These are phyloP conservation scores for Lipomyces starkeyi DNA, from an alignment of 805 yeast genomes.

Conservation along the genomic window DNA sequence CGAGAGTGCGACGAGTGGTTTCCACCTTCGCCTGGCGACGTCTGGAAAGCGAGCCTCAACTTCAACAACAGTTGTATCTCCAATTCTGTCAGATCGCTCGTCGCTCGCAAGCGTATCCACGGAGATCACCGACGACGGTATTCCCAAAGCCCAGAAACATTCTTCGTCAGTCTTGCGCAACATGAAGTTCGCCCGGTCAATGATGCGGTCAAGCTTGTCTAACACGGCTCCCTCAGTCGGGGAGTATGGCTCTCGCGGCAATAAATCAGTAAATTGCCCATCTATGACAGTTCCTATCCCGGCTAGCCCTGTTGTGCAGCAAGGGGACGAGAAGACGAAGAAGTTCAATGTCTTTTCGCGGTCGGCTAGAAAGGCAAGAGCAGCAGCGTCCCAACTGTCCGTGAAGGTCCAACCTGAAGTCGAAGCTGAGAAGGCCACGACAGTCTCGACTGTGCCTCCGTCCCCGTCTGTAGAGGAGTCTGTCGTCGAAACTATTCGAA, in stretches of 20 bases:
- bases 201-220: constrained; percentile 1
- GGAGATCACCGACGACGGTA: constrained; percentile 13
- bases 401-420: not conserved
- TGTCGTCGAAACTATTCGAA: not conserved
- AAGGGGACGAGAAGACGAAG: not conserved
- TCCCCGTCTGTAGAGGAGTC: constrained; percentile 12
- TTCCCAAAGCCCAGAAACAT: not conserved
- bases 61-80: constrained; percentile 20
- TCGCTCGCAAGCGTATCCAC: constrained; percentile 20
- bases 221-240: not conserved
- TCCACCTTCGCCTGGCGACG: constrained; percentile 10
- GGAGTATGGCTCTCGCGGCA: not conserved
- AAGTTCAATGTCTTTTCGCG: constrained; percentile 15
- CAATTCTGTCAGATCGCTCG: constrained; percentile 13
- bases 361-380: constrained; percentile 20
- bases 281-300: not conserved
- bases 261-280: not conserved
- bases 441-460: constrained; percentile 21
- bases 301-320: not conserved
- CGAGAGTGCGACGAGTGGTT: constrained; percentile 14
- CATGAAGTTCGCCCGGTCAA: constrained; percentile 8
- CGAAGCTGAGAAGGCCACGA: constrained; percentile 2
- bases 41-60: constrained; percentile 18
- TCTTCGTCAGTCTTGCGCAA: constrained; percentile 3
- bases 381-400: constrained; percentile 10